A percentile compares a stretch with the other conserved stretches of the same genome.
Conservation (phyloP, 2,329 filamentous ascomycete genomes). For the Diaporthe humulicola region DNA sequence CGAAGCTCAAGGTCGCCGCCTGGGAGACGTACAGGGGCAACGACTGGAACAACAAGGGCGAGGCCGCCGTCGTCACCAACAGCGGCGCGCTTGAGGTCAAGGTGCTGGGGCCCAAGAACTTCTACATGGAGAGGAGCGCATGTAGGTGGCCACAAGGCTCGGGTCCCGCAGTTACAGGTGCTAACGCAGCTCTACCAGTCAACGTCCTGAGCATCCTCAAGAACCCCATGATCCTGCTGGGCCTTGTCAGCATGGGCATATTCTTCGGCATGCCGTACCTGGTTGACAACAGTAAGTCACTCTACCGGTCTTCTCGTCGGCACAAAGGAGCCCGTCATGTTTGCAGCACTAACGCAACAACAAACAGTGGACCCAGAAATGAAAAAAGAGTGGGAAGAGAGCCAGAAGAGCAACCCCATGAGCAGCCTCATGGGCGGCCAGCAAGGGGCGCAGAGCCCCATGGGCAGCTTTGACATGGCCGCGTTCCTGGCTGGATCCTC, state of each 20-base stretch:
- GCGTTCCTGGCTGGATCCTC: constrained; percentile 71
- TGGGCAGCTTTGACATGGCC: constrained; percentile 73
- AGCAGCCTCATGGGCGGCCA: constrained; percentile 64
- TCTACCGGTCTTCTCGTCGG: not conserved
- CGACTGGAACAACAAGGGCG: constrained; percentile 89
- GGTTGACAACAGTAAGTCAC: constrained; percentile 89
- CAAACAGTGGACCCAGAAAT: constrained; percentile 93
- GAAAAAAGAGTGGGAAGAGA: constrained; percentile 91
- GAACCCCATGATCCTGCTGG: constrained; percentile 97
- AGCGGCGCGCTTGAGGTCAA: constrained; percentile 70
- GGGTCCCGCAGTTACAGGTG: not conserved
- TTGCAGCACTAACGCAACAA: not conserved
- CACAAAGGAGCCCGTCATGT: not conserved
- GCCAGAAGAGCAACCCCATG: constrained; percentile 82
- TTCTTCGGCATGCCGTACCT: constrained; percentile 96
- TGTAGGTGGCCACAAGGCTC: constrained; percentile 69
- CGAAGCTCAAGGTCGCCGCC: constrained; percentile 65
- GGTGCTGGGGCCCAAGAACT: constrained; percentile 75
- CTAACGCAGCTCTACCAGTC: constrained; percentile 62
- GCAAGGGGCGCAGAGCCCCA: constrained; percentile 53
- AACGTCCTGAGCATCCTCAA: constrained; percentile 86
- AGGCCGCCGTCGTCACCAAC: constrained; percentile 60
- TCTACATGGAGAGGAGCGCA: constrained; percentile 80
- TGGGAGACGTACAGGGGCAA: constrained; percentile 93
- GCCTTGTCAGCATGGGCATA: constrained; percentile 82